Evolutionary conservation across 2,329 filamentous ascomycete species (phyloP).

Genomic region (Rhytidhysteron rufulum): DNA sequence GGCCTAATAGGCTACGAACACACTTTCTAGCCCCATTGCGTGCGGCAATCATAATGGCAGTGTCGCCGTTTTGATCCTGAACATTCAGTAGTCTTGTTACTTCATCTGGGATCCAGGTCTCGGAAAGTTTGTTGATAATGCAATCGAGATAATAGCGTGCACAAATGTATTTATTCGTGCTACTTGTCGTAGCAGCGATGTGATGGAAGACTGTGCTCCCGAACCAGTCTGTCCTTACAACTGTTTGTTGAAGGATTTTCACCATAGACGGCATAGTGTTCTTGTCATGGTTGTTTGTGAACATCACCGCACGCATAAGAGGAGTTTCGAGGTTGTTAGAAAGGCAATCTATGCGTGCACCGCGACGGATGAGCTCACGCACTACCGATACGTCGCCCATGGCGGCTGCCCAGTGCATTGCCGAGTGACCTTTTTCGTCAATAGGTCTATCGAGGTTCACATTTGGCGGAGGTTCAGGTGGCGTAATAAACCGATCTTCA

Average conservation of each 20-base stretch:
- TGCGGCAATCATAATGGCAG: conserved; percentile 81
- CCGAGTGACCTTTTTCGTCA: conserved; percentile 87
- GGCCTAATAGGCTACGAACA: conserved; percentile 62
- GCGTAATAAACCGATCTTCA: conserved; percentile 62
- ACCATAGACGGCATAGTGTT: conserved; percentile 83
- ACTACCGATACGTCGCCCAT: conserved; percentile 96
- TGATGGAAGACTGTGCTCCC: conserved; percentile 92
- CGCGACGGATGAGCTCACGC: conserved; percentile 77
- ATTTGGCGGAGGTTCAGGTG: conserved; percentile 77
- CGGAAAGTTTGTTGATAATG: conserved; percentile 80
- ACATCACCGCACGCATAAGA: conserved; percentile 89
- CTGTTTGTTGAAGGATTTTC: conserved; percentile 76
- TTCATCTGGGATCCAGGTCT: conserved; percentile 69
- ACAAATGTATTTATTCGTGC: conserved; percentile 80
- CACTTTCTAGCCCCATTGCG: conserved; percentile 80
- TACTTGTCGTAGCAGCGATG: conserved; percentile 81
- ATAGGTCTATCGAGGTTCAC: conserved; percentile 92
- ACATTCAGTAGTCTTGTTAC: conserved; percentile 76
- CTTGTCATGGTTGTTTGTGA: conserved; percentile 96
- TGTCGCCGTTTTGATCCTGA: conserved; percentile 85
- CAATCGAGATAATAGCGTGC: conserved; percentile 92
- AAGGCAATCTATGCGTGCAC: conserved; percentile 67
- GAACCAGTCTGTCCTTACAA: conserved; percentile 73
- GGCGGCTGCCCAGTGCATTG: conserved; percentile 93
- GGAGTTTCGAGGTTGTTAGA: conserved; percentile 72